These are phyloP conservation scores for Plasmodium gonderi DNA, from an alignment of 169 alveolate species.

Conservation along the genomic window DNA sequence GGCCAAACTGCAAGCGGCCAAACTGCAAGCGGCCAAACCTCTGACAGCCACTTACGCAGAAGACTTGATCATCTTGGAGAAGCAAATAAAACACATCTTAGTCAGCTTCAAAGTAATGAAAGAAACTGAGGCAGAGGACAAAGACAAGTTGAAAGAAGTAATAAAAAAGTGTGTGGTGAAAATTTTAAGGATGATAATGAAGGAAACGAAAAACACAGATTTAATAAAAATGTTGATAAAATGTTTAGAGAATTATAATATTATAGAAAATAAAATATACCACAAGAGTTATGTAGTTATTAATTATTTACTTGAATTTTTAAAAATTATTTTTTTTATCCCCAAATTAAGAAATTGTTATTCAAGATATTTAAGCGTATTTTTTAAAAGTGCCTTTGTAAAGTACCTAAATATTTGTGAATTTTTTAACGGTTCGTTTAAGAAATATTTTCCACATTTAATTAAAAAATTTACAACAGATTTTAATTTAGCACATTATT, in stretches of 20 bases:
- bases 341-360: conserved; percentile 2
- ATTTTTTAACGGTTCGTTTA: neutral
- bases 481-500: conserved; percentile 16
- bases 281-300: conserved; percentile 10
- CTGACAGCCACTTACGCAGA: neutral
- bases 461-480: conserved; percentile 4
- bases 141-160: neutral
- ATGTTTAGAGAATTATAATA: conserved; percentile 60
- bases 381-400: conserved; percentile 57
- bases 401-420: conserved; percentile 20
- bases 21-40: neutral
- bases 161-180: conserved; percentile 5
- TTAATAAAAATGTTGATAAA: conserved; percentile 1
- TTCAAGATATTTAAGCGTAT: conserved; percentile 22
- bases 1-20: neutral
- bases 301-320: conserved; percentile 37
- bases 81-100: neutral
- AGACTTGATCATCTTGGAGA: conserved; percentile 17
- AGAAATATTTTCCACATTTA: neutral
- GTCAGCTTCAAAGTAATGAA: neutral
- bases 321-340: conserved; percentile 11
- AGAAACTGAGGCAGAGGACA: neutral
- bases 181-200: conserved; percentile 28
- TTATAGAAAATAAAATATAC: conserved; percentile 12
- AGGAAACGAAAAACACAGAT: conserved; percentile 36